Conservation (phyloP, 345 rosid species). For the Clausena lansium region DNA sequence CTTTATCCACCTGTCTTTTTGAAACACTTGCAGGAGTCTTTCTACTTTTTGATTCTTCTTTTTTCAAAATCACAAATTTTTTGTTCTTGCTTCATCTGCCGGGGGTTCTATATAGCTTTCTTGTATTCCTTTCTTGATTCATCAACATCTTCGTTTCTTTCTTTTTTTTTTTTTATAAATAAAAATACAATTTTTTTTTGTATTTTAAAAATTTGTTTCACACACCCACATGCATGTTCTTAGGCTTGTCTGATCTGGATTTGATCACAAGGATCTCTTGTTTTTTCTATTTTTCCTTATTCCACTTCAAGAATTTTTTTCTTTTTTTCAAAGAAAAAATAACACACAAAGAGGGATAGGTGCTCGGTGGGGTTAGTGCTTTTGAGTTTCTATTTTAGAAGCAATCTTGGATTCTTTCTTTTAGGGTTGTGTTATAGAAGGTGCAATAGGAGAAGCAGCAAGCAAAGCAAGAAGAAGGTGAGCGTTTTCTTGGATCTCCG, state of each 20-base stretch:
- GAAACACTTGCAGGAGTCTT: conserved; percentile 2
- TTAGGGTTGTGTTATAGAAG: conserved; percentile 2
- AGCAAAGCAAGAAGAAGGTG: conserved; percentile 31
- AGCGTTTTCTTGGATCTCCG: conserved; percentile 36
- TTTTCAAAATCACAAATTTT: background rate
- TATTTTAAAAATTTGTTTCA: conserved; percentile 24
- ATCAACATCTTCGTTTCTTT: conserved; percentile 2
- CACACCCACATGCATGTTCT: conserved; percentile 70
- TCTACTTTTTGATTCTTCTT: conserved; percentile 13
- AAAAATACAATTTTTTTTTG: background rate
- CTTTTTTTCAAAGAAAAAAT: conserved; percentile 19
- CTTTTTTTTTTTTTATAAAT: background rate
- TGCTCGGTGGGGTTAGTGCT: conserved; percentile 22
- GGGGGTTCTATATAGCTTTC: conserved; percentile 29
- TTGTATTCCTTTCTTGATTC: conserved; percentile 42
- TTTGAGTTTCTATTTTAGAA: conserved; percentile 25
- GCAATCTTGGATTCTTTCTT: conserved; percentile 29
- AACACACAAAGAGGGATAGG: conserved; percentile 10
- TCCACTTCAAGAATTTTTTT: too few relatives aligned
- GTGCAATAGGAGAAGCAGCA: conserved; percentile 24
- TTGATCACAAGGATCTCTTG: conserved; percentile 73
- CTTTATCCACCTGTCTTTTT: background rate
- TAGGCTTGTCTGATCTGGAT: conserved; percentile 84
- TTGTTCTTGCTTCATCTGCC: conserved; percentile 14
- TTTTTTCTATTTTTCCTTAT: conserved; percentile 14